Conservation (phyloP, 2,329 filamentous ascomycete genomes). For the Fusarium protoensiforme region DNA sequence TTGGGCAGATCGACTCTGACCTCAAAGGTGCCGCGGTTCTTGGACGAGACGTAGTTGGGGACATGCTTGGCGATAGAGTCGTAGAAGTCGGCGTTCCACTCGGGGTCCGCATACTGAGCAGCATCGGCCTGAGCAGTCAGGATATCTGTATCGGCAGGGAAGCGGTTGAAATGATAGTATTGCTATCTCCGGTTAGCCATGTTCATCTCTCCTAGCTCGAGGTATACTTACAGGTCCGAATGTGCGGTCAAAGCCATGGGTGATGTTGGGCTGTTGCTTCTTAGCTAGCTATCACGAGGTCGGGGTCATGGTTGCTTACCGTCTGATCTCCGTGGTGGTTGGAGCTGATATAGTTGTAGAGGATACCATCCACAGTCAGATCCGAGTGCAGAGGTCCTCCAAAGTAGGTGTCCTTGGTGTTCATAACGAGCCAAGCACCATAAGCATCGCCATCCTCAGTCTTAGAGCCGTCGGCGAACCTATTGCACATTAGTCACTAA, state of each 20-base stretch:
- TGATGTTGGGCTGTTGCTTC: conserved; percentile 64
- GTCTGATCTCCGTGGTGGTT: conserved; percentile 73
- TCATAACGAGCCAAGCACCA: conserved; percentile 73
- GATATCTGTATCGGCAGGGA: conserved; percentile 56
- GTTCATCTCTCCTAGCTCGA: not conserved
- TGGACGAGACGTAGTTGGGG: conserved; percentile 67
- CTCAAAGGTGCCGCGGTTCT: conserved; percentile 61
- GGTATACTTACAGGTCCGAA: conserved; percentile 62
- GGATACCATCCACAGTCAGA: conserved; percentile 71
- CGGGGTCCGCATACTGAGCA: conserved; percentile 58
- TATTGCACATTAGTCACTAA: conserved; percentile 13
- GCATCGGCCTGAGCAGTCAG: conserved; percentile 65
- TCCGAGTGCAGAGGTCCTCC: conserved; percentile 72
- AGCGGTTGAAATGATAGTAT: conserved; percentile 72
- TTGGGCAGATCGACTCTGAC: conserved; percentile 63
- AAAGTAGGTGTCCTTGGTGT: conserved; percentile 71
- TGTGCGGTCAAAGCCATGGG: conserved; percentile 71
- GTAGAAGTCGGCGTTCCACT: conserved; percentile 71
- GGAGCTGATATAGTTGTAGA: conserved; percentile 72
- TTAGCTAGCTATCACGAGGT: conserved; percentile 1
- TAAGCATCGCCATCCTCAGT: conserved; percentile 63
- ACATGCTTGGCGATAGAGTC: conserved; percentile 70
- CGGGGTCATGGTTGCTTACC: not conserved
- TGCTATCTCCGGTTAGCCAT: conserved; percentile 46
- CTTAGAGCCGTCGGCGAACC: conserved; percentile 50